Percentiles rank a stretch among this genome's conserved stretches.
Evolutionary conservation across 306 rosid species (phyloP).

Genomic region (Pyrus pyrifolia): DNA sequence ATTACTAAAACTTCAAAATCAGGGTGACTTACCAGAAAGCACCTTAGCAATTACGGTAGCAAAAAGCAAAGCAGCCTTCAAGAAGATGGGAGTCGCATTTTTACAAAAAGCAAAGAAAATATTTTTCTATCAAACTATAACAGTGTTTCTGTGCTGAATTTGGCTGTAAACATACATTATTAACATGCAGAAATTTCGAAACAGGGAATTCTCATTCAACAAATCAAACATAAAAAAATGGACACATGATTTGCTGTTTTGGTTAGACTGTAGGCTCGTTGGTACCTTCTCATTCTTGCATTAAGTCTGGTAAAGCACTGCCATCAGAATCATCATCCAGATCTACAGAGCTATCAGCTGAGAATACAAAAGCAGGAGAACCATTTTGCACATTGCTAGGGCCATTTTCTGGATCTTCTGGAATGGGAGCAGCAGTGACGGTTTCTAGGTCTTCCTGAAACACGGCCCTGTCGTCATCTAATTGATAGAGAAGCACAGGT

Average conservation of each 20-base stretch:
- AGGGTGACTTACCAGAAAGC: no score
- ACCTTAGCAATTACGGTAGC: no score
- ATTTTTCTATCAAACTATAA: no score
- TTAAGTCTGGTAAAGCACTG: neutral
- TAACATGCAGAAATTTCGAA: no score
- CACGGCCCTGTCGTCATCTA: neutral
- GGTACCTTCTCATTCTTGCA: slow-evolving; percentile 3
- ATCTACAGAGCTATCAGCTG: neutral
- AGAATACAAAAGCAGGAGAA: neutral
- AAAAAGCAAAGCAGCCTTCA: no score
- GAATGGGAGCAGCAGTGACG: neutral
- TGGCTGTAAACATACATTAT: no score
- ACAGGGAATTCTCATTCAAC: neutral
- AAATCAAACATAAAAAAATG: neutral
- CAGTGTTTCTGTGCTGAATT: no score
- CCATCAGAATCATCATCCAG: neutral
- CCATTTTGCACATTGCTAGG: neutral
- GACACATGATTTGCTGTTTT: neutral
- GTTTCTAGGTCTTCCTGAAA: neutral
- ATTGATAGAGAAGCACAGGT: neutral
- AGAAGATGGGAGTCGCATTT: no score
- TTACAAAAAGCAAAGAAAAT: no score
- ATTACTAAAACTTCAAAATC: no score
- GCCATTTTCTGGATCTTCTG: slow-evolving; percentile 6
- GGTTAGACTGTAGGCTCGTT: neutral